phyloP scores from a whole-genome alignment of 768 basidiomycete species.

The Tricholoma furcatifolium region DNA sequence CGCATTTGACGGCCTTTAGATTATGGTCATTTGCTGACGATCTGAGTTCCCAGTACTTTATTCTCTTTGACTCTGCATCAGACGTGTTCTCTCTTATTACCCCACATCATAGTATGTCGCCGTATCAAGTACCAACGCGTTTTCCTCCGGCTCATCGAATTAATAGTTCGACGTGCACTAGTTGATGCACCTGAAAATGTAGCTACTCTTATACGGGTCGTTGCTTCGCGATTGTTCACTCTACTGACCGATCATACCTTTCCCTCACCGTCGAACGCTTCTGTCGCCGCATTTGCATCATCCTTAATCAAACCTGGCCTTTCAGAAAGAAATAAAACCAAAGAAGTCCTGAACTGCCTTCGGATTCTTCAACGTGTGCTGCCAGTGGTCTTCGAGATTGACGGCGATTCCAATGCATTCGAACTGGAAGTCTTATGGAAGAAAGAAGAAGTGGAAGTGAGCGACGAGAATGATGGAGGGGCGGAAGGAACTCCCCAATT shows the following conservation, averaged over 20 bases:
- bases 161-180: conserved; percentile 76
- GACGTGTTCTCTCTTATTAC: conserved; percentile 91
- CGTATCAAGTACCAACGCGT: background rate
- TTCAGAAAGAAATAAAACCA: conserved; percentile 67
- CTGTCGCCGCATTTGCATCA: conserved; percentile 65
- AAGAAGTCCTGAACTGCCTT: conserved; percentile 90
- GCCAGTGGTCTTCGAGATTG: conserved; percentile 84
- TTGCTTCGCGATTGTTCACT: conserved; percentile 68
- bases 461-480: conserved; percentile 19
- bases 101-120: conserved; percentile 73
- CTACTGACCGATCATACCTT: conserved; percentile 80
- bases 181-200: conserved; percentile 84
- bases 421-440: conserved; percentile 87
- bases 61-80: conserved; percentile 84
- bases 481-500: conserved; percentile 57
- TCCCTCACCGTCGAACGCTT: conserved; percentile 54
- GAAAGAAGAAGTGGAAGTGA: conserved; percentile 48
- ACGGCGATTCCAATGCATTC: conserved; percentile 68
- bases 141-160: conserved; percentile 11
- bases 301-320: conserved; percentile 65
- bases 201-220: conserved; percentile 73
- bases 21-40: background rate
- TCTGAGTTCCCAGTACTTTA: conserved; percentile 57
- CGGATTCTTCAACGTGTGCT: conserved; percentile 86
- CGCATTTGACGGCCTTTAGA: conserved; percentile 18